Evolutionary conservation across 2,329 filamentous ascomycete genomes (phyloP), one percentile per base, ranked within the genome.

Genomic region (Cladophialophora immunda): DNA sequence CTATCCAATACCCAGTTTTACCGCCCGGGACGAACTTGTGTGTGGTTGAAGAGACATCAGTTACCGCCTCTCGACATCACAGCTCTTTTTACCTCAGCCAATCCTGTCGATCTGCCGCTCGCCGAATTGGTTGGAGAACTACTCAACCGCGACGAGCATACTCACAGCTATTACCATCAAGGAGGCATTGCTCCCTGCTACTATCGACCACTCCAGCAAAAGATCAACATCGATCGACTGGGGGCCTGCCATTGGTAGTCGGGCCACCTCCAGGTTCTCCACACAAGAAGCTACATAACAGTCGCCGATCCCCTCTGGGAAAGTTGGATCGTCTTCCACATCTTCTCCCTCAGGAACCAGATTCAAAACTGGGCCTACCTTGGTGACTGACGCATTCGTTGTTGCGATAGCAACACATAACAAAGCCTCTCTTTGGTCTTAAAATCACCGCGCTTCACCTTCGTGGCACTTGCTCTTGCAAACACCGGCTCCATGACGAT

Each of bases 401-500:
- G 25, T 45, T 29, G n/a, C 55, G 27, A 57, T 41, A 50, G 41
- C 38, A 30, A 29, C 25, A 50, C 5, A 59, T 17, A 25, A n/a
- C 36, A 27, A 22, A 32, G 13, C 36, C 19, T 22, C 22, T 30
- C 22, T 19, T 25, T 11, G 8, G n/a, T 19, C n/a, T 38, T 32
- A 29, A 53, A 50, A 25, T 32, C 54, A 27, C 19, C 29, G 25
- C 17, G 19, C 36, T 30, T 55, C n/a, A 38, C 19, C 30, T 59
- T 38, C 29, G 25, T 55, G 22, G 7, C 22, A 27, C 22, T 62
- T 41, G 47, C 5, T 19, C 34, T 57, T 32, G 29, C 52, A 41
- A 65, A 64, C 30, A 69, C 69, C 61, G 64, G 54, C 71, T 67
- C 61, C 67, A 97, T 97, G 93, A 95, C 93, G 83, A 97, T 97